Conservation (phyloP, 163 green algal species). For the Prototheca wickerhamii region DNA sequence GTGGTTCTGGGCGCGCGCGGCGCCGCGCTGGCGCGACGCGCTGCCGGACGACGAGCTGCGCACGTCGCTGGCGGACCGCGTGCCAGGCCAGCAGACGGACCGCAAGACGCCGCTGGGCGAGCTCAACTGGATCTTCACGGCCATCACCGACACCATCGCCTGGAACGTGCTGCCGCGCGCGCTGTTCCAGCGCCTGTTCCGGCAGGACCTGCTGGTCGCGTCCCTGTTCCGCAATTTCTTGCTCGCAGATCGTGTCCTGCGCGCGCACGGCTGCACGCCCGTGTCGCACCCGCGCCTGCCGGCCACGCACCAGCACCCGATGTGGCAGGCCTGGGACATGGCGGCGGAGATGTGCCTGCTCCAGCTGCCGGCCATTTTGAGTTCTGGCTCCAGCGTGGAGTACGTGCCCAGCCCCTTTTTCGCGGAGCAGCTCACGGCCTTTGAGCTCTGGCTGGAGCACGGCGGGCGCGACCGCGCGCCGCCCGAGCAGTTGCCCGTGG, state of each 20-base stretch:
- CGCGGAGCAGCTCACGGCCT: slow-evolving; percentile 93
- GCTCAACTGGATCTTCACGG: slow-evolving; percentile 99
- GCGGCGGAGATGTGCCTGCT: slow-evolving; percentile 93
- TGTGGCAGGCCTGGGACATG: slow-evolving; percentile 96
- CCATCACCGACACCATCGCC: slow-evolving; percentile 99
- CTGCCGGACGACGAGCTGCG: slow-evolving; percentile 1
- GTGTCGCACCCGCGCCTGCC: slow-evolving; percentile 82
- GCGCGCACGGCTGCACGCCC: slow-evolving; percentile 71
- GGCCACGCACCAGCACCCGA: slow-evolving; percentile 89
- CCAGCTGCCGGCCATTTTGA: slow-evolving; percentile 37
- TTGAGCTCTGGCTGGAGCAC: slow-evolving; percentile 95
- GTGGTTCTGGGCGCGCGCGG: slow-evolving; percentile 73
- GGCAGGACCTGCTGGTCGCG: slow-evolving; percentile 92
- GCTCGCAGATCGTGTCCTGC: slow-evolving; percentile 94
- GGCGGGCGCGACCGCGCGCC: slow-evolving; percentile 70
- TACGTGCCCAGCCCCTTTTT: slow-evolving; percentile 93
- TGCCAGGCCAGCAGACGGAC: slow-evolving; percentile 89
- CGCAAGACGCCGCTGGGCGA: slow-evolving; percentile 95
- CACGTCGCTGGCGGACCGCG: slow-evolving; percentile 70
- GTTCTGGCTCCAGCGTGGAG: slow-evolving; percentile 36
- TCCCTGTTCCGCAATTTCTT: slow-evolving; percentile 98
- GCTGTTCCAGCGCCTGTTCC: slow-evolving; percentile 93
- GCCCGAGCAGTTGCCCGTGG: slow-evolving; percentile 97
- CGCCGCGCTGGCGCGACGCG: not conserved
- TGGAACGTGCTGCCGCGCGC: slow-evolving; percentile 94